Evolutionary conservation across 371 early-diverging fungal species (phyloP), one percentile per base, ranked within the genome.

Genomic region (Coemansia sp.): DNA sequence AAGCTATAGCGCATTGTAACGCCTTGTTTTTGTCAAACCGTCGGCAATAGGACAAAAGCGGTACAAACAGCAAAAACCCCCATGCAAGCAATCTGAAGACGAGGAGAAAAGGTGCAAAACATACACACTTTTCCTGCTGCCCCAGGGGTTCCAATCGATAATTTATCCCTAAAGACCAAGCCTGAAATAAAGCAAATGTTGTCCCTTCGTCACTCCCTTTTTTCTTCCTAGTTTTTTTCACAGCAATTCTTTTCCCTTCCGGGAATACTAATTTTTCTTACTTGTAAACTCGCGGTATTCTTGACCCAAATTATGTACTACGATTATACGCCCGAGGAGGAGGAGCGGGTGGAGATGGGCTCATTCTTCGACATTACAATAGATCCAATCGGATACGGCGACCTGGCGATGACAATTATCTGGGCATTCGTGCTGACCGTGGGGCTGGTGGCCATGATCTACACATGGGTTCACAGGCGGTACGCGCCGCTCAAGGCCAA

Each of bases 401-500:
- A 71, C n/a, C 49, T 71, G 4, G 63, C 59, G 1, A 59, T 57
- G 10, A 52, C 66, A 6, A 30, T 71, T 2, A 35, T 59, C 40
- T 66, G 49, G 58, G 34, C 59, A 3, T 35, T 52, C 12, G 41
- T 69, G 7, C 55, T 69, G 2, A 30, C 47, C 10, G n/a, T 69
- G 11, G 70, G 70, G 4, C 30, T 76, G n/a, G 42, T 53, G 9
- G 76, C 70, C 33, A 69, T 57, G 34, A 41, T 64, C 11, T 76
- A 69, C 66, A 60, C 63, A 30, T 66, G 69, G 64, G 36, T 26
- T 35, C 66, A 76, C 59, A 60, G 76, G 36, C 60, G 57, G 58
- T 76, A 76, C 43, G 64, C 76, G 36, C 76, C 76, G 11, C 66
- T 76, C 47, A 76, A 76, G 30, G 76, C 76, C 31, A 76, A 76